Evolutionary conservation across 129 eudicot genomes (phyloP).

Genomic region (Saposhnikovia divaricata): DNA sequence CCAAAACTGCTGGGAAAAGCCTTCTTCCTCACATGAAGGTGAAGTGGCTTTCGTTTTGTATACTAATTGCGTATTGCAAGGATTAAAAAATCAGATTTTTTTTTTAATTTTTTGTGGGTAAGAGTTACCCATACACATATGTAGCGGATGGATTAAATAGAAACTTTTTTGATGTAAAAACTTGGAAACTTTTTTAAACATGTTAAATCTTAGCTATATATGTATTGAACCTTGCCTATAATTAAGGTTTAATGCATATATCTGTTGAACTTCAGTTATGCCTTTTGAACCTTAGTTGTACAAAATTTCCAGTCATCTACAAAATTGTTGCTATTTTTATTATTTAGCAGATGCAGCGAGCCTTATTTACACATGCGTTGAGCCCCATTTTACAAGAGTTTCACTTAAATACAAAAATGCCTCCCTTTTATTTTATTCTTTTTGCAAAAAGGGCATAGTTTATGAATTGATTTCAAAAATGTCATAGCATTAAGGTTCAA

Average conservation of each 20-base stretch:
- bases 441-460: neutral
- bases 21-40: conserved; percentile 98
- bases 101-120: neutral
- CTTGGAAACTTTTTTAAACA: neutral
- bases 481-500: neutral
- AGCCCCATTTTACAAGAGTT: too few relatives aligned
- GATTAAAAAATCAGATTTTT: neutral
- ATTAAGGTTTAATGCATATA: too few relatives aligned
- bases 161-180: neutral
- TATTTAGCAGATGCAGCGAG: too few relatives aligned
- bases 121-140: neutral
- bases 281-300: neutral
- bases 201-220: neutral
- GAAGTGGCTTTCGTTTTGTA: neutral
- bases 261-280: neutral
- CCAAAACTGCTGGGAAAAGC: conserved; percentile 67
- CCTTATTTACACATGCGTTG: too few relatives aligned
- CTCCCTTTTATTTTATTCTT: too few relatives aligned
- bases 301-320: neutral
- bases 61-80: neutral
- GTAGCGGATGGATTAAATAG: neutral
- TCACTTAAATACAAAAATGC: too few relatives aligned
- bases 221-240: neutral
- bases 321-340: too few relatives aligned
- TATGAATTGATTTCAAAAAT: neutral